Base-by-base conservation (phyloP, 2,329 filamentous ascomycete genomes). In the Capronia coronata region DNA sequence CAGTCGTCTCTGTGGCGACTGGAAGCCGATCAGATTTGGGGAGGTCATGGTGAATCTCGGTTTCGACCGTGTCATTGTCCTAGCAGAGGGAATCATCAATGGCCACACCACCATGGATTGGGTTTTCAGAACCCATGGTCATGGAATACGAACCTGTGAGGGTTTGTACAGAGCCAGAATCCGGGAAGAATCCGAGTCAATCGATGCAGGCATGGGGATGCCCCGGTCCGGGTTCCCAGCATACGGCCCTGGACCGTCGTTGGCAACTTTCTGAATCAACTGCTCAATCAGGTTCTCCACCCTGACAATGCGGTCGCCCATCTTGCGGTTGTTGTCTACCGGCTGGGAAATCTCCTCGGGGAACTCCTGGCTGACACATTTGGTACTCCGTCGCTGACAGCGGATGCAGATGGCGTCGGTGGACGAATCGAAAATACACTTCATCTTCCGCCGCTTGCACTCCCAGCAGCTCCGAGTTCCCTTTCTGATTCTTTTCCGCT, bases 381-480 rank as follows among this genome's bases (percentile, higher is more conserved):
- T 54, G 0, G 67, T 64, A 1, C 69, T 65, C 0, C 76, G 69
- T 7, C 70, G 62, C 18, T 65, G 62, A 54, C 77, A 80, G 2
- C 67, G 69, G 21, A 69, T 62, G 49, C 77, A 79, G 1, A 70
- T 56, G 3, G 63, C 50, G 2, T 71, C 67, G 2, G 63, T 56
- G 2, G 67, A 59, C 2, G 65, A 59, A 8, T 64, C 61, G 49
- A 75, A 74, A 11, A 67, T 69, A 58, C 77, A 80, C 2, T 69
- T 67, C 3, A 44, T 39, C 63, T 80, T 80, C 21, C 76, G 70
- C 45, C 73, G 69, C 62, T 76, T 76, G 68, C 77, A 80, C 56
- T 78, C 76, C 76, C 76, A 79, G 60, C 77, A 80, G 49, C 75
- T 78, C 22, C 64, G 68, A 0, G 77, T 80, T 14, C 77, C 77